Base-by-base conservation (phyloP, 352 stramenopile genomes). In the Phytophthora megakarya region DNA sequence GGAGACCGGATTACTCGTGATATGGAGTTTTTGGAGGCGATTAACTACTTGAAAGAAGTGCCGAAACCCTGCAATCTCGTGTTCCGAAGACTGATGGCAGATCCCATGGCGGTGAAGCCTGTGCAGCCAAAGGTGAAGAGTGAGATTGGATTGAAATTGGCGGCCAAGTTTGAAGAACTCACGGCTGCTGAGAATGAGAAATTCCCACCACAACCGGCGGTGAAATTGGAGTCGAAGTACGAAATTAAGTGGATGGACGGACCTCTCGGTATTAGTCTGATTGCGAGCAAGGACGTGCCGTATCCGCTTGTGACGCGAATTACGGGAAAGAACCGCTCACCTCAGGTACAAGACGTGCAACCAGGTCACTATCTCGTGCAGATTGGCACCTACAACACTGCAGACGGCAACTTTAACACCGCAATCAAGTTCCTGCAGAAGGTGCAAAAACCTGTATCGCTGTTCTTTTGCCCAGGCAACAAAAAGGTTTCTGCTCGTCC, bases 361-460 rank as follows among this genome's bases (percentile, higher is more conserved):
- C 87, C 87, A 22, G 87, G 87, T 18, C 87, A 96, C 51, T 96
- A 93, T 40, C 81, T 96, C 9, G 85, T 96, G 42, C 86, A 93
- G 61, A 96, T 96, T 37, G 87, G 87, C 18, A 83, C 61, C 25
- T 96, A 96, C 65, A 90, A 84, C 64, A 96, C 87, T 0, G 74
- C 83, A 5, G 84, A 90, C 35, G 87, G 87, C 28, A 94, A 93
- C 43, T 96, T 96, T 59, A 96, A 96, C 65, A 89, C 85, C 5
- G 87, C 87, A 18, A 96, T 96, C 67, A 96, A 96, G 72, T 93
- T 93, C 26, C 57, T 96, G 50, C 87, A 96, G 62, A 93, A 94
- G 53, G 84, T 96, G 10, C 84, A 76, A 61, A 96, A 96, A 54
- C 87, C 87, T 0, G 87, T 93, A 23, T 90, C 84, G 21, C 65